Percentiles rank a stretch among this genome's conserved stretches.
Evolutionary conservation across 345 rosid species (phyloP).

Genomic region (Durio zibethinus): DNA sequence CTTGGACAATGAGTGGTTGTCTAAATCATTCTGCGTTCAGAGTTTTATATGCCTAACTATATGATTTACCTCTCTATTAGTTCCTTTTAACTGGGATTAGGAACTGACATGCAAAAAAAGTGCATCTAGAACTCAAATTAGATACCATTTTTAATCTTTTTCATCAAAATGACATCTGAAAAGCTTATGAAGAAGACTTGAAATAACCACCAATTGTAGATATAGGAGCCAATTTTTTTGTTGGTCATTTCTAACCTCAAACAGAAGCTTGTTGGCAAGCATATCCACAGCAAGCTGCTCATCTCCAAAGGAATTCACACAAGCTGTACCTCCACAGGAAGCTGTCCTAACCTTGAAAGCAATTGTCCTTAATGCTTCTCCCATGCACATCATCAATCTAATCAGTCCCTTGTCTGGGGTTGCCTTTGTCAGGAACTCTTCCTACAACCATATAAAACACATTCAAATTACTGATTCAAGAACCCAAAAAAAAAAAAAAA

Average conservation of each 20-base stretch:
- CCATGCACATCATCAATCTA: conserved; percentile 81
- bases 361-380: conserved; percentile 92
- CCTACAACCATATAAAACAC: conserved; percentile 38
- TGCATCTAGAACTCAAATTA: too few species aligned
- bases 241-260: conserved; percentile 79
- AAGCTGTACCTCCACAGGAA: conserved; percentile 96
- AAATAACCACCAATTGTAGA: neutral
- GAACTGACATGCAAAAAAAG: too few species aligned
- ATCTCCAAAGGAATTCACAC: conserved; percentile 88
- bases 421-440: conserved; percentile 81
- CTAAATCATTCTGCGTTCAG: neutral
- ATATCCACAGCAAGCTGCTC: conserved; percentile 98
- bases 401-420: conserved; percentile 78
- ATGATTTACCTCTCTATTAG: too few species aligned
- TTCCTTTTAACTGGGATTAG: too few species aligned
- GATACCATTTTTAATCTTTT: too few species aligned
- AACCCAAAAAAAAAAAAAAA: too few species aligned
- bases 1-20: neutral
- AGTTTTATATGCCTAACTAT: too few species aligned
- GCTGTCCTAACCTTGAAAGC: conserved; percentile 92
- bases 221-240: neutral
- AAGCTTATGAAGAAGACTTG: too few species aligned
- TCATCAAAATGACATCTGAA: too few species aligned
- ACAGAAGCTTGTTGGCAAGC: conserved; percentile 91
- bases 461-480: neutral